Conservation (phyloP, 306 rosid genomes). For the Prunus campanulata region DNA sequence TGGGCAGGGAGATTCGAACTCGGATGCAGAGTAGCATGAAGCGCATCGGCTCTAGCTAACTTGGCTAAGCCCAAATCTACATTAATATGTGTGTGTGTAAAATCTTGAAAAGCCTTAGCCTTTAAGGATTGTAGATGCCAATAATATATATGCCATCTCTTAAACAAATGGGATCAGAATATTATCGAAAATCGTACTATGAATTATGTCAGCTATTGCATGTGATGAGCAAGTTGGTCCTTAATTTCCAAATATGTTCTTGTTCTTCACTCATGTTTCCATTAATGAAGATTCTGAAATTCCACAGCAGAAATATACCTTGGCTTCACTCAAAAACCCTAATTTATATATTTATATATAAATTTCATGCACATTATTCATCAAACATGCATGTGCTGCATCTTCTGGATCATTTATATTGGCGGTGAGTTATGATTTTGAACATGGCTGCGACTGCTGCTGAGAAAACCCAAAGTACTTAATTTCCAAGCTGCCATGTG, state of each 20-base stretch:
- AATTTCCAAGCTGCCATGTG: slow-evolving; percentile 11
- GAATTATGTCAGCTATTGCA: not conserved
- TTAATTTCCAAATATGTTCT: not conserved
- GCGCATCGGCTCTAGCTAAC: too few species aligned
- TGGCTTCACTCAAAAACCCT: slow-evolving; percentile 11
- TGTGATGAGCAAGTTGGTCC: not conserved
- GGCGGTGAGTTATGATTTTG: not conserved
- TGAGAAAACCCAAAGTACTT: not conserved
- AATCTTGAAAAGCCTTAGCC: not conserved
- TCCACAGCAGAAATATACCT: slow-evolving; percentile 18
- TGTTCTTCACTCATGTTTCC: not conserved
- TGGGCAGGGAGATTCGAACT: too few species aligned
- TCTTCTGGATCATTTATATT: not conserved
- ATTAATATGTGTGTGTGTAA: too few species aligned
- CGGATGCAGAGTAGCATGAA: too few species aligned
- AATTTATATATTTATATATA: not conserved
- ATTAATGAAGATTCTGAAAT: slow-evolving; percentile 19
- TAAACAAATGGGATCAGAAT: not conserved
- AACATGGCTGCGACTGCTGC: slow-evolving; percentile 12
- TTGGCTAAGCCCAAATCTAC: too few species aligned
- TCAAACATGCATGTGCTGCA: not conserved
- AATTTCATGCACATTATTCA: not conserved
- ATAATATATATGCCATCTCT: not conserved
- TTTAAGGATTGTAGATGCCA: not conserved
- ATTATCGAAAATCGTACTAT: not conserved